Conservation (phyloP, 1,139 yeast species). For the Candida sp. region DNA sequence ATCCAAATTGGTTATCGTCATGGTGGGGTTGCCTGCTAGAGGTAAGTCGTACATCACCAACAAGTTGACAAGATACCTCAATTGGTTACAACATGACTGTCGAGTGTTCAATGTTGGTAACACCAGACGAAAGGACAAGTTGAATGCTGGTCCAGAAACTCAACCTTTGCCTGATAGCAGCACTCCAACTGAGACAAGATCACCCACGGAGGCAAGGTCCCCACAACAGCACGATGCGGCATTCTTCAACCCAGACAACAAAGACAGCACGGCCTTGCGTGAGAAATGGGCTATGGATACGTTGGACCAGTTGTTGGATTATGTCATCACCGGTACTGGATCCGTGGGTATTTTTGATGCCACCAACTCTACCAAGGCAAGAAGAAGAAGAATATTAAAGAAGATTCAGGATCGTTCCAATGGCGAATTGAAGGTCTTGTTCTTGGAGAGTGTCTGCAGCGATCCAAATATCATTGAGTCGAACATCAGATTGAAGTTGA, state of each 20-base stretch:
- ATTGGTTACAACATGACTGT: conserved; percentile 93
- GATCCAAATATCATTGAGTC: conserved; percentile 78
- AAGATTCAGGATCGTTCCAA: conserved; percentile 72
- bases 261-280: conserved; percentile 64
- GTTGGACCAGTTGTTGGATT: conserved; percentile 80
- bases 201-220: conserved; percentile 18
- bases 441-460: conserved; percentile 86
- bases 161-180: conserved; percentile 70
- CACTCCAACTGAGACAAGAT: conserved; percentile 30
- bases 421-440: conserved; percentile 81
- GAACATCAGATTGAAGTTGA: conserved; percentile 81
- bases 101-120: conserved; percentile 94
- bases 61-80: conserved; percentile 83
- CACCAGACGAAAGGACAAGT: conserved; percentile 79
- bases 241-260: conserved; percentile 85
- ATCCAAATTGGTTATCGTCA: conserved; percentile 86
- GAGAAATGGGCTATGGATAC: conserved; percentile 99
- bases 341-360: conserved; percentile 97
- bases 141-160: conserved; percentile 71
- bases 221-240: conserved; percentile 65
- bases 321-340: conserved; percentile 79
- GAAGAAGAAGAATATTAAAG: conserved; percentile 72
- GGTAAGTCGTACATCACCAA: conserved; percentile 94
- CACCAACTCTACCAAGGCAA: conserved; percentile 81
- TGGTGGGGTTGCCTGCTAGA: conserved; percentile 94